A percentile compares a stretch with the other conserved stretches of the same genome.
These are phyloP conservation scores for Penicillium paneum DNA, from an alignment of 2,329 filamentous ascomycete species.

Conservation along the genomic window DNA sequence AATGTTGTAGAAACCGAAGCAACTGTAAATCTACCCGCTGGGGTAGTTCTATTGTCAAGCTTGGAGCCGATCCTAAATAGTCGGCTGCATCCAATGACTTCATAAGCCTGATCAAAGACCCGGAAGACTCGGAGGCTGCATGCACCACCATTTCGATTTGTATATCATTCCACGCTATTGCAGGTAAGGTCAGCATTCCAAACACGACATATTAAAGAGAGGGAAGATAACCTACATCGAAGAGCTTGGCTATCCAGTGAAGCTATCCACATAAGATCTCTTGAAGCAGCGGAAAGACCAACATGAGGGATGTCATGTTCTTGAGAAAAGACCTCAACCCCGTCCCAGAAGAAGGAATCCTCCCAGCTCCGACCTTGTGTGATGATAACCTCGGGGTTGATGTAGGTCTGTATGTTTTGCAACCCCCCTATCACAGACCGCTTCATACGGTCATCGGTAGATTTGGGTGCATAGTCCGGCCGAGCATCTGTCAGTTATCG, in stretches of 20 bases:
- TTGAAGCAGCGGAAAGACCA: slow-evolving; percentile 64
- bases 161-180: slow-evolving; percentile 70
- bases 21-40: slow-evolving; percentile 64
- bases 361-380: slow-evolving; percentile 67
- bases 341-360: slow-evolving; percentile 64
- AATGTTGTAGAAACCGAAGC: slow-evolving; percentile 59
- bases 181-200: slow-evolving; percentile 8
- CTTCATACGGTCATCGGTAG: slow-evolving; percentile 67
- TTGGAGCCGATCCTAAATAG: slow-evolving; percentile 67
- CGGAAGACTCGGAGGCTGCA: slow-evolving; percentile 66
- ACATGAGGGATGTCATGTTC: slow-evolving; percentile 63
- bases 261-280: slow-evolving; percentile 70
- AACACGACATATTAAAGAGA: background rate
- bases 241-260: slow-evolving; percentile 72
- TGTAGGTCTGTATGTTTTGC: slow-evolving; percentile 66
- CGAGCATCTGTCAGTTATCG: slow-evolving; percentile 58
- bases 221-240: slow-evolving; percentile 49
- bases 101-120: slow-evolving; percentile 72
- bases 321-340: slow-evolving; percentile 55
- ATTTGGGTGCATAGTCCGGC: slow-evolving; percentile 67
- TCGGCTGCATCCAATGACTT: slow-evolving; percentile 72
- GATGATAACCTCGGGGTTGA: slow-evolving; percentile 74
- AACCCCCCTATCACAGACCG: slow-evolving; percentile 63
- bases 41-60: slow-evolving; percentile 82
- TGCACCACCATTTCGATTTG: slow-evolving; percentile 82